Evolutionary conservation across 2,329 filamentous ascomycete genomes (phyloP), one percentile per base, ranked within the genome.

Genomic region (Talaromyces verruculosus): DNA sequence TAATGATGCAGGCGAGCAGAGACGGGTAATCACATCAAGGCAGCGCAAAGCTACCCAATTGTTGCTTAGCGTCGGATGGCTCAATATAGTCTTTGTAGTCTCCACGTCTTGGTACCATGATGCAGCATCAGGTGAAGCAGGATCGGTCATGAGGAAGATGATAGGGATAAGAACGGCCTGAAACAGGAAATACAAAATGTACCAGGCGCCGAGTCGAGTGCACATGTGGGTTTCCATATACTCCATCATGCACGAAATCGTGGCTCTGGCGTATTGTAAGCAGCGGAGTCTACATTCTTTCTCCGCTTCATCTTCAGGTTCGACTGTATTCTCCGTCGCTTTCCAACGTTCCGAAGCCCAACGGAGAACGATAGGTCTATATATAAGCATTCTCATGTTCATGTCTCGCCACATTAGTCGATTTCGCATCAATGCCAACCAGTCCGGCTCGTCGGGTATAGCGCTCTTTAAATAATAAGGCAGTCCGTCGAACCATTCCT

Each of bases 131-230:
- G 75, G 70, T 58, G 73, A 77, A 17, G 75, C 75, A 0, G 79
- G 77, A 51, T 79, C 78, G 4, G 77, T 80, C 74, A 79, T 79
- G 35, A 82, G 72, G 64, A 78, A 77, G 58, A 82, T 77, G 35
- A 80, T 75, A 3, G 79, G 79, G 55, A 81, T 80, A 2, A 81
- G 68, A 25, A 75, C 78, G 15, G 80, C 80, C 71, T 82, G 80
- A 72, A 82, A 82, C 45, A 82, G 75, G 68, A 81, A 81, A 45
- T 74, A 78, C 74, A 82, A 72, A 71, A 80, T 79, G 67, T 82
- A 81, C 79, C 79, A 81, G 55, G 75, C 77, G 17, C 77, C 77
- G 39, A 82, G 69, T 66, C 79, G 74, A 2, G 79, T 80, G 64
- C 77, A 77, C 49, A 78, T 72, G 58, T 77, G 75, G 17, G 74